Evolutionary conservation across 805 yeast species (phyloP), one percentile per base, ranked within the genome.

Genomic region (Myxozyma geophila): DNA sequence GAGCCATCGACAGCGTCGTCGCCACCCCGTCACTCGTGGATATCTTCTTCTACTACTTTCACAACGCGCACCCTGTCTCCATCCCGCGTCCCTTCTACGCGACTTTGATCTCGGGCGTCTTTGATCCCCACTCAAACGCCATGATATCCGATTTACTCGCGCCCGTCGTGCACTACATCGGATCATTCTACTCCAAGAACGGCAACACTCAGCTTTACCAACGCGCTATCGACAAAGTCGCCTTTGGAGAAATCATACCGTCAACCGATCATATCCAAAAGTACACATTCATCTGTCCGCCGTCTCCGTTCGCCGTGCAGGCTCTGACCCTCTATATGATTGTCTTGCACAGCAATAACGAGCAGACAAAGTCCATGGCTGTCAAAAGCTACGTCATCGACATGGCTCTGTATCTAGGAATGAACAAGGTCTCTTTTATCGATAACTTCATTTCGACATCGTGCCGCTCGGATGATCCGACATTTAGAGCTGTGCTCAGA

Each of bases 261-360:
- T 33, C 57, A 13, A 50, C 49, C n/a, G 51, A 46, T 17, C 52
- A 40, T 39, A 49, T 43, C 28, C 48, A 19, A 15, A 21, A n/a
- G n/a, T 40, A 17, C 52, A 33, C 40, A 35, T 43, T 52, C 47
- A 36, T 28, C 17, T 17, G 58, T 8, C 46, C 55, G n/a, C 56
- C 60, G 7, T 63, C 64, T 7, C 61, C 62, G 5, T 21, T 63
- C 17, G 51, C 60, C n/a, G 59, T 63, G n/a, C 58, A 52, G 47
- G 67, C 64, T 2, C 55, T 63, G 33, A 8, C 57, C 33, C 47
- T 63, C 28, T 59, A 53, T 44, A 35, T 43, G 13, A 63, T 63
- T 37, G 55, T 54, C 23, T 41, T 60, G 21, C 67, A 63, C 54
- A 61, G 58, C 41, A 48, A 44, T 41, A 60, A 52, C 46, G 56